phyloP scores from a whole-genome alignment of 495 filamentous ascomycete genomes.

The Melanomma pulvis-pyrius region DNA sequence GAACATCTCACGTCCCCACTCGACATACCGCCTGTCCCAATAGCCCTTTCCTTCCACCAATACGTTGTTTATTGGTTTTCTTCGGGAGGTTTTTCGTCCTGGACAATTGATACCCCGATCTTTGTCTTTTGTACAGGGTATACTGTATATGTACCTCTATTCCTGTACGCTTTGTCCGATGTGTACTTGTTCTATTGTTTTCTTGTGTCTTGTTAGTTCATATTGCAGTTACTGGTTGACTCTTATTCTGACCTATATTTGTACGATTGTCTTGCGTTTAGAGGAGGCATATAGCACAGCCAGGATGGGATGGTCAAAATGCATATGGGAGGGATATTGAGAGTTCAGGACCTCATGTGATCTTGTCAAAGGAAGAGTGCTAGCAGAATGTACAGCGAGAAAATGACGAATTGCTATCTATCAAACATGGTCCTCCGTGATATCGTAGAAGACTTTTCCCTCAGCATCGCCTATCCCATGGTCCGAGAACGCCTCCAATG shows the following conservation, averaged over 20 bases:
- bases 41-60: not conserved
- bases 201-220: no score
- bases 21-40: not conserved
- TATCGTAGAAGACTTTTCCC: constrained; percentile 10
- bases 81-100: not conserved
- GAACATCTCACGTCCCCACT: not conserved
- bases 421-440: constrained; percentile 12
- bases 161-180: no score
- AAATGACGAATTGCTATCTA: not conserved
- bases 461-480: not conserved
- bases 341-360: no score
- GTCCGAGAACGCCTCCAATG: constrained; percentile 24
- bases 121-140: not conserved
- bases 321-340: not conserved
- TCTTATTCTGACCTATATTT: not conserved
- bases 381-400: not conserved
- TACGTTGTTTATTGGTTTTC: not conserved
- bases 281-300: no score
- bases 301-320: not conserved
- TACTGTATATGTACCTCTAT: not conserved
- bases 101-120: constrained; percentile 22
- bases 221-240: not conserved
- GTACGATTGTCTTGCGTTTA: no score
- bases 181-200: constrained; percentile 4
- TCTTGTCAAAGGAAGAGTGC: not conserved